Evolutionary conservation across 345 rosid genomes (phyloP).

Genomic region (Citrus sp.): DNA sequence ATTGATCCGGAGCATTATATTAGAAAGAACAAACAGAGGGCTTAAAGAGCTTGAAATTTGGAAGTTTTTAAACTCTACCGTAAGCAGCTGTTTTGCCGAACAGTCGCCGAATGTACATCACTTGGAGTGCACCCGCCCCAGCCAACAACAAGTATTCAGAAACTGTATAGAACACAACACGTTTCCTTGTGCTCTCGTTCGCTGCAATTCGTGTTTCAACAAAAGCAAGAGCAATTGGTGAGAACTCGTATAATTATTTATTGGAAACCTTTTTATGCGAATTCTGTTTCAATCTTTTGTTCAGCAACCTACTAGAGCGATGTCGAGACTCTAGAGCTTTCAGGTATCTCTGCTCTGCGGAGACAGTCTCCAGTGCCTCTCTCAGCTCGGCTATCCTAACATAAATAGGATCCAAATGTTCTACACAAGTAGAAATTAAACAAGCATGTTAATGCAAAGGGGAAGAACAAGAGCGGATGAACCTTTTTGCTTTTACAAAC

Average conservation of each 20-base stretch:
- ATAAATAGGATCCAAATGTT: slow-evolving; percentile 40
- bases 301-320: slow-evolving; percentile 25
- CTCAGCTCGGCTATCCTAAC: slow-evolving; percentile 41
- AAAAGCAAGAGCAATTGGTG: background rate
- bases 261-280: background rate
- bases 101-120: slow-evolving; percentile 31
- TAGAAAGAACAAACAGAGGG: too few species aligned
- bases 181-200: slow-evolving; percentile 36
- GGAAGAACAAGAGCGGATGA: background rate
- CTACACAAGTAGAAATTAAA: slow-evolving; percentile 2
- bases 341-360: slow-evolving; percentile 34
- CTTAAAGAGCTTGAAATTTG: too few species aligned
- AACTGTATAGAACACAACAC: slow-evolving; percentile 33
- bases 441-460: background rate
- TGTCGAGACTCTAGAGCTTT: slow-evolving; percentile 36
- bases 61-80: slow-evolving; percentile 25
- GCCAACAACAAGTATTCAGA: slow-evolving; percentile 34
- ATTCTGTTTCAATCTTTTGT: background rate
- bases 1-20: too few species aligned
- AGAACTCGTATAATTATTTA: too few species aligned
- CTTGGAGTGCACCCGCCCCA: slow-evolving; percentile 28
- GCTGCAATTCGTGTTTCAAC: slow-evolving; percentile 19
- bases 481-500: background rate
- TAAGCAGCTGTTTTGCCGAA: slow-evolving; percentile 35
- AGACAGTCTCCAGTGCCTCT: slow-evolving; percentile 36